Evolutionary conservation across 805 yeast genomes (phyloP), one percentile per base, ranked within the genome.

Genomic region (Candida schatavii): DNA sequence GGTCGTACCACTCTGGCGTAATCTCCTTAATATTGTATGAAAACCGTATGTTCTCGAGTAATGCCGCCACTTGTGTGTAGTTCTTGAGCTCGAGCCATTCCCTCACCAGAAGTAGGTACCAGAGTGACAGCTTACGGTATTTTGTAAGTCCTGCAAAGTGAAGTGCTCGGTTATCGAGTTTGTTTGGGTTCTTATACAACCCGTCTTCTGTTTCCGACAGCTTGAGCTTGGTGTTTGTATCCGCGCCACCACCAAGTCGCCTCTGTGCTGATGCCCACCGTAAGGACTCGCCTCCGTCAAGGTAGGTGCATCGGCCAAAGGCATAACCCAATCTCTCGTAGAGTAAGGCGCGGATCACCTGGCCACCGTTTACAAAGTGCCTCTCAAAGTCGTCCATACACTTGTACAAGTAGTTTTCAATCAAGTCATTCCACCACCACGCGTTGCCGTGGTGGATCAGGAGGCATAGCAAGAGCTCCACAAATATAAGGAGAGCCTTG

Each of bases 31-130:
- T 30, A 9, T 52, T 41, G 43, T 53, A 67, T 14, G 47, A 48
- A n/a, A 49, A 41, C n/a, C 48, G 45, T 15, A 65, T 48, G 37
- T 66, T 65, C 6, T 49, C 37, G 41, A 67, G 37, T 42, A 69
- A 48, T 5, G 45, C 30, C 34, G 46, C 44, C 5, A 64, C 53
- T 43, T 67, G 71, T 4, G 47, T 39, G 25, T 46, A 30, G 39
- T 63, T 57, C 17, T 61, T 55, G 15, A 68, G 48, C 13, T 46
- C 44, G 11, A 59, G 43, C 85, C 96, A 81, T 55, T 85, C 86
- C 42, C 77, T 77, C 5, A 88, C 83, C 0, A 96, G 82, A 21
- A 89, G 57, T 21, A 89, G 57, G 49, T 75, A 74, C 88, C 96
- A 89, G 22, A 90, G 70, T 0, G 87, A 78, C 1, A 89, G 79